phyloP scores from a whole-genome alignment of 164 flowering plant genomes.

The Umbellularia californica region DNA sequence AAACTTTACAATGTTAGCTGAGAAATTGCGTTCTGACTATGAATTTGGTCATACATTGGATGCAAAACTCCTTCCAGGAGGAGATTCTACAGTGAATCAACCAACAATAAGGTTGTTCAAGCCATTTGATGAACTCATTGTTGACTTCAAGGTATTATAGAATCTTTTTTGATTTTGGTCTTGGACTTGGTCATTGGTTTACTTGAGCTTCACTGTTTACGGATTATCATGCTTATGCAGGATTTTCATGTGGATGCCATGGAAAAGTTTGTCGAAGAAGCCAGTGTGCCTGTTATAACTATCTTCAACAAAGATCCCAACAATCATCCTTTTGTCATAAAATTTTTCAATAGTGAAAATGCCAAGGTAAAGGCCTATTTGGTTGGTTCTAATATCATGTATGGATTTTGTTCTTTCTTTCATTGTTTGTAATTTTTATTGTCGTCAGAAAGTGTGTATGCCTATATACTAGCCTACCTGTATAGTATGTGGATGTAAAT shows the following conservation, averaged over 20 bases:
- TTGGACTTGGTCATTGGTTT: neutral
- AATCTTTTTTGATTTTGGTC: neutral
- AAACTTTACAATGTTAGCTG: slow-evolving; percentile 56
- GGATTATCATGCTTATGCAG: slow-evolving; percentile 27
- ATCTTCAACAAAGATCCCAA: slow-evolving; percentile 58
- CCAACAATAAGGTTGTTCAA: slow-evolving; percentile 75
- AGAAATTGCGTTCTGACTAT: slow-evolving; percentile 77
- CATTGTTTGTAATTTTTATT: too few relatives aligned
- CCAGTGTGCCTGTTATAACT: slow-evolving; percentile 65
- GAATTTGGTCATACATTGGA: slow-evolving; percentile 79
- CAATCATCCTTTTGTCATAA: slow-evolving; percentile 67
- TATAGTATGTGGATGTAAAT: too few relatives aligned
- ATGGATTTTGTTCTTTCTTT: too few relatives aligned
- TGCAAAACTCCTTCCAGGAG: slow-evolving; percentile 79
- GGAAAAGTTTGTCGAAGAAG: slow-evolving; percentile 66
- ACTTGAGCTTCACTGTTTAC: neutral
- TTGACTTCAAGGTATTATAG: slow-evolving; percentile 64
- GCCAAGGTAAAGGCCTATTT: slow-evolving; percentile 51
- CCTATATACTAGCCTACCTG: too few relatives aligned
- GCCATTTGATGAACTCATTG: slow-evolving; percentile 90
- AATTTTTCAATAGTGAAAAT: slow-evolving; percentile 58
- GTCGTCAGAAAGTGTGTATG: too few relatives aligned
- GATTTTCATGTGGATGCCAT: slow-evolving; percentile 61
- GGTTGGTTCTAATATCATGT: neutral
- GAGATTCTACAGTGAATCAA: slow-evolving; percentile 59